Evolutionary conservation across 257 asterid species (phyloP).

Genomic region (Solanum neorickii): DNA sequence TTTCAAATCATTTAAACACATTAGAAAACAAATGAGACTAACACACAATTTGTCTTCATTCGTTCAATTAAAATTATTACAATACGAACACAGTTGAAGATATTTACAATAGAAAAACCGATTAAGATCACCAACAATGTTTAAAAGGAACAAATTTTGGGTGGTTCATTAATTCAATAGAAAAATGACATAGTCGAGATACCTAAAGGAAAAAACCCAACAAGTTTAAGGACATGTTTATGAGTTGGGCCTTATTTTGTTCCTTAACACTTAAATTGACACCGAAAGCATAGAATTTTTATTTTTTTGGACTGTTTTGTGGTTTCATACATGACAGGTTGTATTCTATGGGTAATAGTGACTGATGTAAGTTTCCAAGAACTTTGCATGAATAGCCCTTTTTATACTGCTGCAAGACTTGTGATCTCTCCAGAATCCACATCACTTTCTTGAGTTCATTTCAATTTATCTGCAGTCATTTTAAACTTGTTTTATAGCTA

Average conservation of each 20-base stretch:
- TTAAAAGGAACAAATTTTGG: no score
- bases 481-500: background rate
- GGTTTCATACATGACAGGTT: background rate
- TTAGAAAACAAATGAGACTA: no score
- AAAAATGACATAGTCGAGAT: accelerated
- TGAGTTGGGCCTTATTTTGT: no score
- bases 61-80: no score
- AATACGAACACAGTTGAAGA: no score
- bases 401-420: background rate
- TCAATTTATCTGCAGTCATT: background rate
- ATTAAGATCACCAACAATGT: no score
- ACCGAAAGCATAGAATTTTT: accelerated
- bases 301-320: background rate
- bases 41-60: no score
- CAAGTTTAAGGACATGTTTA: no score
- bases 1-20: accelerated
- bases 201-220: accelerated
- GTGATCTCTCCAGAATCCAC: background rate
- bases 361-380: conserved; percentile 2
- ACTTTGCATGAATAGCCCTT: background rate
- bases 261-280: background rate
- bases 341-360: background rate
- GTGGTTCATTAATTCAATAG: no score
- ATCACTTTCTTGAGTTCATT: background rate
- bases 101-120: no score